Conservation (phyloP, 2,329 filamentous ascomycete genomes). For the Penicillium sp. region DNA sequence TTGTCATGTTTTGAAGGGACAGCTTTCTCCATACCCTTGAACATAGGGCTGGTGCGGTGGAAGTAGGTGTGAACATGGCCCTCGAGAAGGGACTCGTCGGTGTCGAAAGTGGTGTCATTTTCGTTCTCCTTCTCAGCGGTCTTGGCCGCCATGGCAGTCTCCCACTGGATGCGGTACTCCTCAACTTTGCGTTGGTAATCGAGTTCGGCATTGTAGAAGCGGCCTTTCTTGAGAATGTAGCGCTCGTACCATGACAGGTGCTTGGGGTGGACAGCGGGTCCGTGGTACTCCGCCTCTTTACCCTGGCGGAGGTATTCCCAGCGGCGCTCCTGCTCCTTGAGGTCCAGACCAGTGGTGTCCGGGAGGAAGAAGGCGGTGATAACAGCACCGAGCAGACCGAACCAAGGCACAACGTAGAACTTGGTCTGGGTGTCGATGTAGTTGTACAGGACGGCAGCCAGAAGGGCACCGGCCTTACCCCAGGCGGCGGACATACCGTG, state of each 20-base stretch:
- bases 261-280: constrained; percentile 82
- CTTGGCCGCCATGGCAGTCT: constrained; percentile 48
- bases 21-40: constrained; percentile 38
- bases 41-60: constrained; percentile 49
- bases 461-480: constrained; percentile 82
- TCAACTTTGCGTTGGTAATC: constrained; percentile 82
- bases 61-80: constrained; percentile 53
- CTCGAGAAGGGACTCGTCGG: constrained; percentile 48
- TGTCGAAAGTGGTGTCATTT: constrained; percentile 33
- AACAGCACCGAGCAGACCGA: constrained; percentile 80
- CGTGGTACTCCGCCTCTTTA: constrained; percentile 79
- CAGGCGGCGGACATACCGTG: constrained; percentile 92
- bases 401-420: constrained; percentile 94
- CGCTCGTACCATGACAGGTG: constrained; percentile 89
- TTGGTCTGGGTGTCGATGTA: constrained; percentile 82
- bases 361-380: constrained; percentile 82
- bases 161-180: constrained; percentile 67
- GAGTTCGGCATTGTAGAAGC: constrained; percentile 74
- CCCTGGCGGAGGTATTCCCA: constrained; percentile 83
- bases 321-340: constrained; percentile 94
- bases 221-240: constrained; percentile 64
- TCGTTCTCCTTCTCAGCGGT: constrained; percentile 46
- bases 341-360: constrained; percentile 93
- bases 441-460: constrained; percentile 87
- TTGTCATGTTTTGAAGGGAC: constrained; percentile 28